Percentiles rank a stretch among this genome's conserved stretches.
Evolutionary conservation across 306 rosid genomes (phyloP).

Genomic region (Delonix regia): DNA sequence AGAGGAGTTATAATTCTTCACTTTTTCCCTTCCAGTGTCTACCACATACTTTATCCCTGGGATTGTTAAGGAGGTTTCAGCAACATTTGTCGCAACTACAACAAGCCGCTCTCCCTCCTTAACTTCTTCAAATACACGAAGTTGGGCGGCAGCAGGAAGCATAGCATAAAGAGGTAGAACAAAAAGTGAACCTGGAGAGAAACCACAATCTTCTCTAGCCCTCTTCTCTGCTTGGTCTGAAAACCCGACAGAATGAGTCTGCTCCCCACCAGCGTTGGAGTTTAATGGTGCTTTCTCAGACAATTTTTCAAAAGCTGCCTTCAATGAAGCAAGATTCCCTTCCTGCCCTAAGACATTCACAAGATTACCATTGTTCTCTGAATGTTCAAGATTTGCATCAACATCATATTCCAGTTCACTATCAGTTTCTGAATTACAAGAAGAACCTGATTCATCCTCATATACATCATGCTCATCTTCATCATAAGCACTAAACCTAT

Average conservation of each 20-base stretch:
- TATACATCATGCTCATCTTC: constrained; percentile 52
- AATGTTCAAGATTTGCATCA: constrained; percentile 41
- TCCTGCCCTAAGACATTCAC: constrained; percentile 53
- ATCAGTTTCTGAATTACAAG: constrained; percentile 67
- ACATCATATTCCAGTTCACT: constrained; percentile 67
- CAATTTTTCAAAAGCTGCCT: constrained; percentile 80
- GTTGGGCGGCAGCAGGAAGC: constrained; percentile 87
- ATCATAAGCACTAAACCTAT: constrained; percentile 66
- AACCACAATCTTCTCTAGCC: constrained; percentile 32
- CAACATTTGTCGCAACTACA: constrained; percentile 94
- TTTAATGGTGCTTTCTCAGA: constrained; percentile 46
- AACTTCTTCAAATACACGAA: constrained; percentile 72
- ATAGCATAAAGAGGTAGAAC: constrained; percentile 93
- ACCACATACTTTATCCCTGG: constrained; percentile 92
- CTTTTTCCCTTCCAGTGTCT: constrained; percentile 93
- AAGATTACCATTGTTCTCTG: constrained; percentile 46
- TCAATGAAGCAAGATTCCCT: constrained; percentile 61
- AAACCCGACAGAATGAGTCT: constrained; percentile 33
- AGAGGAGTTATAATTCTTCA: constrained; percentile 70
- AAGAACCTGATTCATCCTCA: constrained; percentile 54
- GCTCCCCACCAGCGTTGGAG: constrained; percentile 40
- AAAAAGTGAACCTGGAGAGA: constrained; percentile 55
- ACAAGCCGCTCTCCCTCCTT: constrained; percentile 82
- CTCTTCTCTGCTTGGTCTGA: constrained; percentile 48
- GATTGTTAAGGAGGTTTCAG: constrained; percentile 96